Evolutionary conservation across 2,329 filamentous ascomycete species (phyloP).

Genomic region (Sodiomyces alkalinus): DNA sequence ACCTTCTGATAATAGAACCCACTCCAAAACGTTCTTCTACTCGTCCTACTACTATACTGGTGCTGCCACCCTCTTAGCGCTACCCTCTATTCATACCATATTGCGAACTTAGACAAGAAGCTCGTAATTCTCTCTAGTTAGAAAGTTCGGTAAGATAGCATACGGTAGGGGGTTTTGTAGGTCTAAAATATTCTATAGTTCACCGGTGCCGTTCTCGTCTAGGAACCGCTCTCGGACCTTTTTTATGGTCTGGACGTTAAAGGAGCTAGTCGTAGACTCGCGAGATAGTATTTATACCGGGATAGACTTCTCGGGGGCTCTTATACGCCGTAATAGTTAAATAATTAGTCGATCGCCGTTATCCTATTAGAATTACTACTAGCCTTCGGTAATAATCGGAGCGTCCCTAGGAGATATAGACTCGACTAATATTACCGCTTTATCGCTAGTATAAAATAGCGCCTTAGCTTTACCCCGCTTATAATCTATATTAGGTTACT

Average conservation of each 20-base stretch:
- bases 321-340: constrained; percentile 7
- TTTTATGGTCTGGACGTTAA: constrained; percentile 3
- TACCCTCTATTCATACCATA: constrained; percentile 3
- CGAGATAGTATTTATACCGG: constrained; percentile 8
- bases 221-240: constrained; percentile 5
- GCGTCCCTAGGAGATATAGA: constrained; percentile 4
- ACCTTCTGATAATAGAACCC: constrained; percentile 17
- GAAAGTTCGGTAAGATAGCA: constrained; percentile 3
- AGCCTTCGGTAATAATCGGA: constrained; percentile 6
- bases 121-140: constrained; percentile 5
- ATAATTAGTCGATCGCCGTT: constrained; percentile 3
- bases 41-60: constrained; percentile 15
- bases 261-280: constrained; percentile 2
- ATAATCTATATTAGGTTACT: constrained; percentile 3
- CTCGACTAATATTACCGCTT: constrained; percentile 6
- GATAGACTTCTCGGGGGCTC: constrained; percentile 3
- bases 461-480: constrained; percentile 2
- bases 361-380: constrained; percentile 8
- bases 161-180: constrained; percentile 4
- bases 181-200: constrained; percentile 5
- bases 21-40: constrained; percentile 17
- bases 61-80: constrained; percentile 9
- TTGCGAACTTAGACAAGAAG: constrained; percentile 3
- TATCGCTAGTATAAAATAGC: constrained; percentile 5
- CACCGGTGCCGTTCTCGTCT: constrained; percentile 1